phyloP scores from a whole-genome alignment of 441 rosid species.

The Isatis lusitanica region DNA sequence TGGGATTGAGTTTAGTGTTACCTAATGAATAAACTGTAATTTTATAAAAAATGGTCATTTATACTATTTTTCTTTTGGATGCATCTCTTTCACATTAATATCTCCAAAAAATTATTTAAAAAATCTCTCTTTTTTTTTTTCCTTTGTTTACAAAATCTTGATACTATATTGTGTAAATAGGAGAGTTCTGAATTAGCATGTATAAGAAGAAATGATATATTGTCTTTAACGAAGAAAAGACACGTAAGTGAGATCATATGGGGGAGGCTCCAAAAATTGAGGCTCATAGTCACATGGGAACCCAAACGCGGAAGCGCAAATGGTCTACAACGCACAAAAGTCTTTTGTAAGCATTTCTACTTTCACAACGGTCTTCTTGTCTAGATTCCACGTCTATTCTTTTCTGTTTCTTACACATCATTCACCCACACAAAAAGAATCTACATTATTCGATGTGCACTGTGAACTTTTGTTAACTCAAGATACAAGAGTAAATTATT shows the following conservation, averaged over 20 bases:
- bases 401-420: neutral
- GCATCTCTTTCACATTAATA: too few species aligned
- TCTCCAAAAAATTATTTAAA: too few species aligned
- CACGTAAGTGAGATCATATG: slow-evolving; percentile 3
- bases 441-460: neutral
- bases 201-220: too few species aligned
- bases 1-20: too few species aligned
- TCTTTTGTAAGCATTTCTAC: slow-evolving; percentile 2
- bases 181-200: too few species aligned
- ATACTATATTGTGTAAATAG: too few species aligned
- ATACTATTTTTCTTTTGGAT: too few species aligned
- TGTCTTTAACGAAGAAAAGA: neutral
- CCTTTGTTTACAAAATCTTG: too few species aligned
- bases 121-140: too few species aligned
- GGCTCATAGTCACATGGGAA: slow-evolving; percentile 17
- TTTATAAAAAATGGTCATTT: too few species aligned
- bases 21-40: too few species aligned
- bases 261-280: neutral
- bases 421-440: neutral
- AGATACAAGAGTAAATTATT: neutral
- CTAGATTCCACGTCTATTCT: slow-evolving; percentile 18
- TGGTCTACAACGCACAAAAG: slow-evolving; percentile 20
- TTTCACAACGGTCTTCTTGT: slow-evolving; percentile 23
- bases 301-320: neutral
- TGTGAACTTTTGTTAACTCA: neutral